A percentile compares a stretch with the other conserved stretches of the same genome.
These are phyloP conservation scores for Alternaria gaisen DNA, from an alignment of 2,329 filamentous ascomycete species.

Conservation along the genomic window DNA sequence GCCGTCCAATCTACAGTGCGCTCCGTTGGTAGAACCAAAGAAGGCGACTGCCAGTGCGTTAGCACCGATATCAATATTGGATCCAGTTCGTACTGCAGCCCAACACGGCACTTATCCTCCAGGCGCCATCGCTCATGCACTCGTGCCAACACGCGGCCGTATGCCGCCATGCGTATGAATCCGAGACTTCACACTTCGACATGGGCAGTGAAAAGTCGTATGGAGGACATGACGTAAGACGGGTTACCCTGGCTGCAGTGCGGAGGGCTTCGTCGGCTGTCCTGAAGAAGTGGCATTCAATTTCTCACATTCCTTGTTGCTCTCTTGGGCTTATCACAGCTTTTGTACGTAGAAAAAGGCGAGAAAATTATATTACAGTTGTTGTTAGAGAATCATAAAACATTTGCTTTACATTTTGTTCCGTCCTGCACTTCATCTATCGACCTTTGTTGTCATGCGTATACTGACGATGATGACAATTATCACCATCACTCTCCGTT, in stretches of 20 bases:
- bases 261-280: neutral
- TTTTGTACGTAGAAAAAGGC: conserved; percentile 6
- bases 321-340: neutral
- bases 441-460: neutral
- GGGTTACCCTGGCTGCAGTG: neutral
- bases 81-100: conserved; percentile 10
- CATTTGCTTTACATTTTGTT: neutral
- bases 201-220: neutral
- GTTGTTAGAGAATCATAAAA: neutral
- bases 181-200: neutral
- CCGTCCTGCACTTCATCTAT: neutral
- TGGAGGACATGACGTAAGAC: conserved; percentile 2
- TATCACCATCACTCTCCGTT: neutral
- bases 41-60: conserved; percentile 17
- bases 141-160: neutral
- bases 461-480: neutral
- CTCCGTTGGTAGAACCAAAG: conserved; percentile 6
- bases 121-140: neutral
- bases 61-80: conserved; percentile 19
- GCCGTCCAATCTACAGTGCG: conserved; percentile 2
- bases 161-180: neutral
- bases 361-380: conserved; percentile 16
- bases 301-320: conserved; percentile 11
- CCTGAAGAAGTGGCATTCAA: conserved; percentile 4
- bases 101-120: neutral